Evolutionary conservation across 192 early-diverging fungal genomes (phyloP).

Genomic region (Coemansia sp.): DNA sequence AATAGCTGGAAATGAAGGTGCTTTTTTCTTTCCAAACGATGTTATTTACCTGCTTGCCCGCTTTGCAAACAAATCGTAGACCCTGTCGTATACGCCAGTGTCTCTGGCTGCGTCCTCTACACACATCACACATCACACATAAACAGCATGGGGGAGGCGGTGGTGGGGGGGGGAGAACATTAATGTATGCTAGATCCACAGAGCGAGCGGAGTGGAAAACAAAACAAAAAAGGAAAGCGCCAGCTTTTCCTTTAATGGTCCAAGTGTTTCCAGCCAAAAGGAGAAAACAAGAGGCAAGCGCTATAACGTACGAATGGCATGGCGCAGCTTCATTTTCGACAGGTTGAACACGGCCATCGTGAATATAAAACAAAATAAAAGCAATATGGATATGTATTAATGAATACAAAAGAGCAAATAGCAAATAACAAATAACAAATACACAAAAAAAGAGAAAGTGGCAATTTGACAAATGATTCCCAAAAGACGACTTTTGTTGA

Average conservation of each 20-base stretch:
- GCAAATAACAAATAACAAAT: background rate
- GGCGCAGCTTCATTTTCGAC: slow-evolving; percentile 8
- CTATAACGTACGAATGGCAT: slow-evolving; percentile 5
- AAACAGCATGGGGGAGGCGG: background rate
- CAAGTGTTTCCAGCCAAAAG: too few relatives aligned
- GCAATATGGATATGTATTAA: background rate
- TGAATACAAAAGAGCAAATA: background rate
- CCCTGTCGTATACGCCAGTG: slow-evolving; percentile 10
- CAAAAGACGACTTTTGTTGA: background rate
- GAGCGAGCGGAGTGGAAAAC: too few relatives aligned
- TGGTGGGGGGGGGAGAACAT: background rate
- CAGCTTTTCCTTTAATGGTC: too few relatives aligned
- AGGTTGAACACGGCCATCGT: slow-evolving; percentile 1
- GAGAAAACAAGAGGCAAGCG: background rate
- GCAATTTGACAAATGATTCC: background rate
- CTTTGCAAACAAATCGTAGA: slow-evolving; percentile 19
- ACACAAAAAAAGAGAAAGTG: background rate
- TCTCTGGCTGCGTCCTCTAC: slow-evolving; percentile 18
- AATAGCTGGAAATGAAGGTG: too few relatives aligned
- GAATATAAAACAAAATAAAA: background rate
- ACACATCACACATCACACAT: background rate
- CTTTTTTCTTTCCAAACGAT: too few relatives aligned
- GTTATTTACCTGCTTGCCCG: slow-evolving; percentile 10
- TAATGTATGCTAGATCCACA: background rate
- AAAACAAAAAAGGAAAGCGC: too few relatives aligned